Evolutionary conservation across 2,329 filamentous ascomycete species (phyloP).

Genomic region (Myriosclerotinia scirpicola): DNA sequence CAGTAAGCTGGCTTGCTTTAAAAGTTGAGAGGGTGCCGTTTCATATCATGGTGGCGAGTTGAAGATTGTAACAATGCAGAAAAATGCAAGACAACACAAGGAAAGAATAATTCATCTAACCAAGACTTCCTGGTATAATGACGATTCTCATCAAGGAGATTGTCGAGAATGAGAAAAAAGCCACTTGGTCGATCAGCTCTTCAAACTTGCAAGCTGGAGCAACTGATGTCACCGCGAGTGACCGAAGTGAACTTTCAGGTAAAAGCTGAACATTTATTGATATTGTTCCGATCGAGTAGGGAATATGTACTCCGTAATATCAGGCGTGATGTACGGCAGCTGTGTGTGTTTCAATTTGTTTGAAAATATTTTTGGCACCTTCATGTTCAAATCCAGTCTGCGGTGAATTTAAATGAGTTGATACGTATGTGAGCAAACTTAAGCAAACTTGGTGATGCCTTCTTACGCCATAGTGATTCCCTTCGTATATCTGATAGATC

Average conservation of each 20-base stretch:
- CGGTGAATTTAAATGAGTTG: constrained; percentile 2
- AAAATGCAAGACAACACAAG: neutral
- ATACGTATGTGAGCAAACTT: constrained; percentile 3
- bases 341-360: neutral
- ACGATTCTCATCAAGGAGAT: neutral
- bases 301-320: constrained; percentile 9
- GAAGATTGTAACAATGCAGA: neutral
- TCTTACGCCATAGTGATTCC: constrained; percentile 2
- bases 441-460: neutral
- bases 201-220: constrained; percentile 9
- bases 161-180: constrained; percentile 8
- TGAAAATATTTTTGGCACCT: constrained; percentile 11
- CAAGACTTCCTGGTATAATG: neutral
- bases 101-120: neutral
- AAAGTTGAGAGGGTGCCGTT: neutral
- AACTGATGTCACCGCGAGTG: constrained; percentile 19
- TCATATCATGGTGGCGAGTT: neutral
- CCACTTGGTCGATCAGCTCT: constrained; percentile 14
- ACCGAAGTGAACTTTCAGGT: constrained; percentile 2
- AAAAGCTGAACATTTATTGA: constrained; percentile 17
- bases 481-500: constrained; percentile 14
- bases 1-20: constrained; percentile 14
- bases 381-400: neutral
- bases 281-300: neutral
- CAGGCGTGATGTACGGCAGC: constrained; percentile 7